A percentile compares a stretch with the other conserved stretches of the same genome.
phyloP scores from a whole-genome alignment of 1,284 basidiomycete species.

The Gastroboletus turbinatus region DNA sequence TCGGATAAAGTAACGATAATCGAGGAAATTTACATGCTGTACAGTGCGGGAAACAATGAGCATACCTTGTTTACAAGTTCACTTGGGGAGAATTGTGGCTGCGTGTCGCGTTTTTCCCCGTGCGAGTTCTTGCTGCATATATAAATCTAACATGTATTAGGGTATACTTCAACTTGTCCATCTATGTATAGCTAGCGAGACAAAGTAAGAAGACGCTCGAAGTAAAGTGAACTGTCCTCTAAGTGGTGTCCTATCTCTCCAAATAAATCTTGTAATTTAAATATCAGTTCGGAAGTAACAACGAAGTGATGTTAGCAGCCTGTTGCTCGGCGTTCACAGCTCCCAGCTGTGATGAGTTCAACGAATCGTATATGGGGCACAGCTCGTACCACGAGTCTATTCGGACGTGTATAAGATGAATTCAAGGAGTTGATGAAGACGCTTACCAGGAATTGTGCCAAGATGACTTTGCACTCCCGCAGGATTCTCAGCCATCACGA shows the following conservation, averaged over 20 bases:
- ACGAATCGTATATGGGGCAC: slow-evolving; percentile 24
- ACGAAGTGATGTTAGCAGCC: slow-evolving; percentile 19
- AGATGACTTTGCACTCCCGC: slow-evolving; percentile 17
- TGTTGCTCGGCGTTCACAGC: slow-evolving; percentile 16
- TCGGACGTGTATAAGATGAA: neutral
- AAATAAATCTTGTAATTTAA: neutral
- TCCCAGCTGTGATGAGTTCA: slow-evolving; percentile 21
- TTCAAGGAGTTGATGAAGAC: neutral
- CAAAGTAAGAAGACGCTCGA: neutral
- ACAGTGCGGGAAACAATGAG: too few species aligned
- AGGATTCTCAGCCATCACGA: slow-evolving; percentile 41
- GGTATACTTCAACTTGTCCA: too few species aligned
- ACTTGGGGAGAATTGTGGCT: too few species aligned
- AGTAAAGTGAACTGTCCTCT: neutral
- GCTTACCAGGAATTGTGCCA: slow-evolving; percentile 16
- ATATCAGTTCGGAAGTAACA: slow-evolving; percentile 15
- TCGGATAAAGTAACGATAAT: too few species aligned
- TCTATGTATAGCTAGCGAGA: too few species aligned
- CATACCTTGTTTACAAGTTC: too few species aligned
- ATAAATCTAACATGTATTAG: too few species aligned
- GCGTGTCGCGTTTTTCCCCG: too few species aligned
- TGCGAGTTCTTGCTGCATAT: too few species aligned
- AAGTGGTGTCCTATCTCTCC: neutral
- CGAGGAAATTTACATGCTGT: too few species aligned
- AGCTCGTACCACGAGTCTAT: slow-evolving; percentile 26